These are phyloP conservation scores for Botrytis pseudocinerea DNA, from an alignment of 2,329 filamentous ascomycete genomes.

Conservation along the genomic window DNA sequence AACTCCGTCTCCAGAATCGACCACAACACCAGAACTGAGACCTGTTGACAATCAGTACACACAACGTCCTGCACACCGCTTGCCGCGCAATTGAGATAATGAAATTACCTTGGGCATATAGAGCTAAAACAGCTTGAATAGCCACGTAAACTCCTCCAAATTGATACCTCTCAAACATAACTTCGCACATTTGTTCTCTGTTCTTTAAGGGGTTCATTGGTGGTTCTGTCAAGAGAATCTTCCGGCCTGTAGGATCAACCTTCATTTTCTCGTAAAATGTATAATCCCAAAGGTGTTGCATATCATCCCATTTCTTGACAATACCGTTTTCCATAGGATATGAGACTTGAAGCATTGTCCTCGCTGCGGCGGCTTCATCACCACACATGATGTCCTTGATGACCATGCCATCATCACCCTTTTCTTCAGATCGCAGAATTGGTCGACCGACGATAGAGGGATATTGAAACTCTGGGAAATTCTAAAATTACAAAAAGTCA, in stretches of 20 bases:
- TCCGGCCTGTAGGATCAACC: constrained; percentile 84
- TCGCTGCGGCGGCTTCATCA: constrained; percentile 92
- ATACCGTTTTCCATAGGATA: constrained; percentile 99
- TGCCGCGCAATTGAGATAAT: neutral
- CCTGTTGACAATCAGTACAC: constrained; percentile 49
- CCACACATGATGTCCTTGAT: constrained; percentile 99
- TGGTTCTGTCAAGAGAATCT: constrained; percentile 95
- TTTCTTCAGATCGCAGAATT: constrained; percentile 94
- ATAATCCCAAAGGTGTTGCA: constrained; percentile 99
- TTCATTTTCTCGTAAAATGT: constrained; percentile 98
- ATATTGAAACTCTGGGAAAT: constrained; percentile 98
- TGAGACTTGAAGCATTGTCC: constrained; percentile 97
- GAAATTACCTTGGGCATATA: constrained; percentile 86
- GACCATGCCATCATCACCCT: constrained; percentile 62
- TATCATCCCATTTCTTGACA: constrained; percentile 99
- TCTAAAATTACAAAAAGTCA: constrained; percentile 52
- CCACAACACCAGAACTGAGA: constrained; percentile 91
- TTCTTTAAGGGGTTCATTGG: constrained; percentile 98
- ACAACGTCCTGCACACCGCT: constrained; percentile 14
- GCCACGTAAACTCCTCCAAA: constrained; percentile 98
- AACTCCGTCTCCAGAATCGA: constrained; percentile 96
- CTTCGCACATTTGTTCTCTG: constrained; percentile 95
- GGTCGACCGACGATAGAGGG: constrained; percentile 97
- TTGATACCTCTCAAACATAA: constrained; percentile 97
- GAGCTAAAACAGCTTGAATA: constrained; percentile 91